phyloP scores from a whole-genome alignment of 495 filamentous ascomycete genomes.

The Cryomyces minteri region DNA sequence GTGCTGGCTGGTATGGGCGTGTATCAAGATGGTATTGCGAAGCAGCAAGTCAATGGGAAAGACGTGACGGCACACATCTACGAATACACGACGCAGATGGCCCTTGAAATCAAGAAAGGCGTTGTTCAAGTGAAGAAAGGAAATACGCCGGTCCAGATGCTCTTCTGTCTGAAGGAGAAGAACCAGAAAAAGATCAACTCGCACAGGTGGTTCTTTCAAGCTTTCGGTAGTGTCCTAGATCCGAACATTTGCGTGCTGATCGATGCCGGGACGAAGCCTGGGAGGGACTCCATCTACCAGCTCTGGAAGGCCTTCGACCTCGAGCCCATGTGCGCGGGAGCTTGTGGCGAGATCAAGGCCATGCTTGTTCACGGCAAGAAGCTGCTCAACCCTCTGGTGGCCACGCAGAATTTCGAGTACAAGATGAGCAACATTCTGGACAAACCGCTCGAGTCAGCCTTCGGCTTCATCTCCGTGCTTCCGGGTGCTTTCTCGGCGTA shows the following conservation, averaged over 20 bases:
- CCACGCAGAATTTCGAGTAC: slow-evolving; percentile 98
- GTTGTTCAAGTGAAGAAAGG: slow-evolving; percentile 62
- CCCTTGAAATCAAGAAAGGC: slow-evolving; percentile 70
- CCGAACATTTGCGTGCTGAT: slow-evolving; percentile 95
- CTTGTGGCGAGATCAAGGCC: slow-evolving; percentile 98
- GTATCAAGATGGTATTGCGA: slow-evolving; percentile 97
- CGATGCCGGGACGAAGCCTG: slow-evolving; percentile 90
- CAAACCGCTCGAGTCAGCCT: slow-evolving; percentile 92
- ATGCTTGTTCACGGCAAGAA: slow-evolving; percentile 84
- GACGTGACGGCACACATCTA: slow-evolving; percentile 98
- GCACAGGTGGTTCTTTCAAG: slow-evolving; percentile 98
- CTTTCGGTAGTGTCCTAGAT: slow-evolving; percentile 80
- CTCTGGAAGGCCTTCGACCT: slow-evolving; percentile 98
- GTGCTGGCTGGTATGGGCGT: slow-evolving; percentile 86
- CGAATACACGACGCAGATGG: slow-evolving; percentile 94
- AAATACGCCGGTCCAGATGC: slow-evolving; percentile 78
- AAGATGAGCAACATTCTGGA: slow-evolving; percentile 99
- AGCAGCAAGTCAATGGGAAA: slow-evolving; percentile 92
- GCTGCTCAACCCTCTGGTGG: slow-evolving; percentile 82
- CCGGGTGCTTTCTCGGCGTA: slow-evolving; percentile 98
- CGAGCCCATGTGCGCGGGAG: slow-evolving; percentile 91
- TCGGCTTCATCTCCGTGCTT: slow-evolving; percentile 93
- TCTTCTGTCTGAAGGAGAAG: slow-evolving; percentile 98
- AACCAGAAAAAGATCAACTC: slow-evolving; percentile 99
- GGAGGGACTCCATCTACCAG: slow-evolving; percentile 84